Conservation (phyloP, 495 filamentous ascomycete species). For the Penicillium simplicissimum region DNA sequence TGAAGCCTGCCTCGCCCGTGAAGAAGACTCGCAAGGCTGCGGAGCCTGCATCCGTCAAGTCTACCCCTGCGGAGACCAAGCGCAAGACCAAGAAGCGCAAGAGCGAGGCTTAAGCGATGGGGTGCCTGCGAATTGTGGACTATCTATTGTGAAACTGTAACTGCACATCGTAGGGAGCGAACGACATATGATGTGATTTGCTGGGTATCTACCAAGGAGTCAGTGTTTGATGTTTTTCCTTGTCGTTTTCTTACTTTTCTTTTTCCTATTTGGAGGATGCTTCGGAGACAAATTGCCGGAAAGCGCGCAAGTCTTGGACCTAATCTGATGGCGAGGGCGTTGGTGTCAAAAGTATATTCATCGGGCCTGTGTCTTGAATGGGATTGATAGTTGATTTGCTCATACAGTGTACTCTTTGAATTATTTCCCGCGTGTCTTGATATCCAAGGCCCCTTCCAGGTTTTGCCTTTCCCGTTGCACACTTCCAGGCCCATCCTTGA, state of each 20-base stretch:
- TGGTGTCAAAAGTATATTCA: slow-evolving; percentile 11
- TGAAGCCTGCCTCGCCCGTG: slow-evolving; percentile 36
- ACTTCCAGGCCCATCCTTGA: background rate
- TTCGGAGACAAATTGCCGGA: background rate
- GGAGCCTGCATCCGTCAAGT: slow-evolving; percentile 53
- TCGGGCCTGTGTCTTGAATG: background rate
- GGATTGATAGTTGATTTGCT: background rate
- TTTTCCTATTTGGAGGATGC: background rate
- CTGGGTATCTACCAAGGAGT: background rate
- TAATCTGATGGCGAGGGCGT: slow-evolving; percentile 4
- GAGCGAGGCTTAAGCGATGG: slow-evolving; percentile 44
- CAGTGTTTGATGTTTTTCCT: slow-evolving; percentile 11
- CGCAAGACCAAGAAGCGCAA: slow-evolving; percentile 66
- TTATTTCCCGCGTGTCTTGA: background rate
- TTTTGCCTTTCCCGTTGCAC: background rate
- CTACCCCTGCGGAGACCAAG: slow-evolving; percentile 49
- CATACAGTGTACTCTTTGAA: background rate
- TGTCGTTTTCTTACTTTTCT: slow-evolving; percentile 7
- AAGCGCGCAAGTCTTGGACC: background rate
- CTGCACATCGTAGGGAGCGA: background rate
- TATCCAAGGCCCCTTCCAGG: too few species aligned
- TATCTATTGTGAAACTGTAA: background rate
- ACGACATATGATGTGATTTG: slow-evolving; percentile 4
- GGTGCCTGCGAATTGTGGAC: background rate
- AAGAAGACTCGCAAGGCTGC: slow-evolving; percentile 50